phyloP scores from a whole-genome alignment of 2,329 filamentous ascomycete species.

The Epichloe sibirici region DNA sequence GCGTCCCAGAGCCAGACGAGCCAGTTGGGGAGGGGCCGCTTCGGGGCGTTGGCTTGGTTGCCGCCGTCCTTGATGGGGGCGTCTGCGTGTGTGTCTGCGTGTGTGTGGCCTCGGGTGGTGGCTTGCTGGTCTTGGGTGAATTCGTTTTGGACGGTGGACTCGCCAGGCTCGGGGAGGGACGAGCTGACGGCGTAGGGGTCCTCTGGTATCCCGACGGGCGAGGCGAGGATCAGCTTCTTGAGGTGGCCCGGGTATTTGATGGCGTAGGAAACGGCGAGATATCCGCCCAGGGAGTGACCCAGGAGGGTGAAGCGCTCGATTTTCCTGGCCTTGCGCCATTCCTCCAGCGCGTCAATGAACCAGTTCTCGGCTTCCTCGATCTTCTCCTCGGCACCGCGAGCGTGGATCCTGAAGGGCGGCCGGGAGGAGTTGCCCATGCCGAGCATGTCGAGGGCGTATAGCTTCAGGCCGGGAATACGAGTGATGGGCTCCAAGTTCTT shows the following conservation, averaged over 20 bases:
- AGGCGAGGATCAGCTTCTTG: conserved; percentile 92
- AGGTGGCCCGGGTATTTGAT: conserved; percentile 90
- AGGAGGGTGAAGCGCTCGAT: conserved; percentile 89
- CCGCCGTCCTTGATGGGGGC: background rate
- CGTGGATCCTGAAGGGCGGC: conserved; percentile 71
- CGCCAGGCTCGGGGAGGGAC: conserved; percentile 63
- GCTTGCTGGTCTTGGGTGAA: conserved; percentile 61
- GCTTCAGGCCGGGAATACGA: conserved; percentile 66
- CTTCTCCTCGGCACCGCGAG: conserved; percentile 68
- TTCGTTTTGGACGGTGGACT: conserved; percentile 64
- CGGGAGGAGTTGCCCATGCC: conserved; percentile 86
- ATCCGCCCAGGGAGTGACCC: conserved; percentile 87
- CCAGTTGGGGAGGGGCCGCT: conserved; percentile 66
- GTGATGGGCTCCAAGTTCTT: conserved; percentile 90
- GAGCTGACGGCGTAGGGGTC: conserved; percentile 81
- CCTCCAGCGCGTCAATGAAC: conserved; percentile 93
- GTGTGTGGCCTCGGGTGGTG: conserved; percentile 14
- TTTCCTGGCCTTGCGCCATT: conserved; percentile 81
- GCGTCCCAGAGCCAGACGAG: conserved; percentile 91
- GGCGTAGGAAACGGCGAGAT: conserved; percentile 88
- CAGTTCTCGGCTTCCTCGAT: conserved; percentile 84
- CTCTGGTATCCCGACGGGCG: conserved; percentile 87
- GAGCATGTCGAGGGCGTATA: conserved; percentile 89
- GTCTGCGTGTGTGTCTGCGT: background rate
- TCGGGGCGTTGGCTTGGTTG: conserved; percentile 24